These are phyloP conservation scores for Podaxis rugospora DNA, from an alignment of 768 basidiomycete species.

Conservation along the genomic window DNA sequence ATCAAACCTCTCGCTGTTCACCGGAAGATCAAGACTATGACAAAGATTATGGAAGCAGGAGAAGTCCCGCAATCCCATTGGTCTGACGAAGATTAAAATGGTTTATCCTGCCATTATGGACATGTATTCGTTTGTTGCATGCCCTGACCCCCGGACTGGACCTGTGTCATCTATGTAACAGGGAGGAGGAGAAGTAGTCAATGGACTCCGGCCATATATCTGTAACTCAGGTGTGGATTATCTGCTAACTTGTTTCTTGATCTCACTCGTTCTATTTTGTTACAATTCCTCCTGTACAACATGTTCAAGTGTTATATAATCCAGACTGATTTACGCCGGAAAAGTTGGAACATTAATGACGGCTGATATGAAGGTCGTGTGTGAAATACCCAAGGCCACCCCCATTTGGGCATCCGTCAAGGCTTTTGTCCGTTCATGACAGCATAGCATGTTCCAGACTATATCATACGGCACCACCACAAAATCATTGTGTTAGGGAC, in stretches of 20 bases:
- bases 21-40: constrained; percentile 29
- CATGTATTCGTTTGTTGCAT: neutral
- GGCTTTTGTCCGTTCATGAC: neutral
- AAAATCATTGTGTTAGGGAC: too few species aligned
- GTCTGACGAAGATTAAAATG: constrained; percentile 21
- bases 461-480: neutral
- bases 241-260: neutral
- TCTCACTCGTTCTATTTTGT: neutral
- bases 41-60: constrained; percentile 28
- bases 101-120: neutral
- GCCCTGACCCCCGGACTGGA: neutral
- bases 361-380: too few species aligned
- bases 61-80: constrained; percentile 23
- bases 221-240: neutral
- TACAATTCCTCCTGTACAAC: neutral
- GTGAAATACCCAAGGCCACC: too few species aligned
- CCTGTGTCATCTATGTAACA: neutral
- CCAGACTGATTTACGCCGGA: neutral
- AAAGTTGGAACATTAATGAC: neutral
- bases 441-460: neutral
- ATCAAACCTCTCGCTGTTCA: constrained; percentile 17
- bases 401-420: too few species aligned
- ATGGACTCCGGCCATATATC: neutral
- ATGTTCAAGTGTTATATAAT: neutral
- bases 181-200: neutral